Percentiles rank a stretch among this genome's conserved stretches.
Evolutionary conservation across 176 grass and related monocot genomes (phyloP).

Genomic region (Oryza officinalis): DNA sequence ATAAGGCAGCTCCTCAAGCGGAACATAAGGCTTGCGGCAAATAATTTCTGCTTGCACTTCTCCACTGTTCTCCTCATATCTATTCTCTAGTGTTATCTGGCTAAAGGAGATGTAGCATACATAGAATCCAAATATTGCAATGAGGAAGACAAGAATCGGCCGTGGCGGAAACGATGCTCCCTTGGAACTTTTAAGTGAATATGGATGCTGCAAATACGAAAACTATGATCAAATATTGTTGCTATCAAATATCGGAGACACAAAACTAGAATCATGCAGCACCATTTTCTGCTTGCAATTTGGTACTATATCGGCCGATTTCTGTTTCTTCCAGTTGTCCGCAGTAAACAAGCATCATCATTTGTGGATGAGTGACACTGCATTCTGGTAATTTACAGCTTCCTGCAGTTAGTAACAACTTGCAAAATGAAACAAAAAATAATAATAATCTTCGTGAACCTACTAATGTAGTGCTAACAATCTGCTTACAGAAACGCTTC

Average conservation of each 20-base stretch:
- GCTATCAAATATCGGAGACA: background rate
- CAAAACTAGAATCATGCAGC: background rate
- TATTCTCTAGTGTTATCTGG: constrained; percentile 60
- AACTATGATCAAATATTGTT: constrained; percentile 12
- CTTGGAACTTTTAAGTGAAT: constrained; percentile 66
- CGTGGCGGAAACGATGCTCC: constrained; percentile 45
- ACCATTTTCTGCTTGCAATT: constrained; percentile 54
- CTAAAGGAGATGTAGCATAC: constrained; percentile 75
- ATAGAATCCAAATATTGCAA: constrained; percentile 58
- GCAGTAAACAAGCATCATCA: constrained; percentile 33
- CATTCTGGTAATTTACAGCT: constrained; percentile 28
- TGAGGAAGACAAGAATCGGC: constrained; percentile 56
- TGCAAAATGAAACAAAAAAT: background rate
- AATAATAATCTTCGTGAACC: background rate
- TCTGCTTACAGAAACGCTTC: background rate
- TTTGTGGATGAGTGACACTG: background rate
- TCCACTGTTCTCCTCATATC: background rate
- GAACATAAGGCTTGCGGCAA: constrained; percentile 51
- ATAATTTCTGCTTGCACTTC: constrained; percentile 15
- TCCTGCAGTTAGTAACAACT: background rate
- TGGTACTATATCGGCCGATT: background rate
- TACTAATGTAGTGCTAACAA: background rate
- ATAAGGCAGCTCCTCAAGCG: constrained; percentile 46
- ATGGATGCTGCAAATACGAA: constrained; percentile 51
- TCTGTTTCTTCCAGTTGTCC: constrained; percentile 24